A percentile compares a stretch with the other conserved stretches of the same genome.
Conservation (phyloP, 78 protist species). For the Trichosphaerium sp. region DNA sequence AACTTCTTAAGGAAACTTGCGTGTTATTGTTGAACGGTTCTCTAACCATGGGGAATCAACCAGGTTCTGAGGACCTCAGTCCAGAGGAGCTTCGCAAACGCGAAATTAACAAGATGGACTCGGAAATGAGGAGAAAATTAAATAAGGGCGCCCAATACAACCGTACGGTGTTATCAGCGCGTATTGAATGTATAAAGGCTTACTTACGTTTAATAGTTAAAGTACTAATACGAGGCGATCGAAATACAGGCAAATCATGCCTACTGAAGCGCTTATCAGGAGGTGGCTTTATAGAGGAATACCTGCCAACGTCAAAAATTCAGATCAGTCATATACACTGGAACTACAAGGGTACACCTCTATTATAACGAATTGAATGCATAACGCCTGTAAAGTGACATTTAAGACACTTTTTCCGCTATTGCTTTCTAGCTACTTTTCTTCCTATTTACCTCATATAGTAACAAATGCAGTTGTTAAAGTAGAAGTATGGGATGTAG, state of each 20-base stretch:
- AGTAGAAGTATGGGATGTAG: constrained; percentile 51
- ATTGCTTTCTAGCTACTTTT: background rate
- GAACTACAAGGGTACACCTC: constrained; percentile 29
- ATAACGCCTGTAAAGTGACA: background rate
- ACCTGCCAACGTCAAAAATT: constrained; percentile 35
- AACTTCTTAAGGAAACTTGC: no score
- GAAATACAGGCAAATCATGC: constrained; percentile 42
- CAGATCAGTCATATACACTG: constrained; percentile 38
- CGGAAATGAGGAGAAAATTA: constrained; percentile 24
- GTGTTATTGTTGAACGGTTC: no score
- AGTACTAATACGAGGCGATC: constrained; percentile 39
- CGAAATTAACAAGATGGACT: constrained; percentile 18
- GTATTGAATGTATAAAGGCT: no score
- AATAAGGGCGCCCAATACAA: constrained; percentile 22
- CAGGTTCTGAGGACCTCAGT: no score
- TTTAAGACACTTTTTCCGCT: background rate
- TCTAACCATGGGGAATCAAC: no score
- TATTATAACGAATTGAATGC: no score
- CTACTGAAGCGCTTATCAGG: constrained; percentile 31
- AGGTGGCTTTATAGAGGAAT: constrained; percentile 1
- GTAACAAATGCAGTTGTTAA: constrained; percentile 39
- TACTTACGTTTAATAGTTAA: constrained; percentile 2
- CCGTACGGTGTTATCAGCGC: background rate
- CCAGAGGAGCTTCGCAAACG: constrained; percentile 6
- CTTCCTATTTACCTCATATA: background rate